These are phyloP conservation scores for Penicillium flavigenum DNA, from an alignment of 495 filamentous ascomycete species.

Conservation along the genomic window DNA sequence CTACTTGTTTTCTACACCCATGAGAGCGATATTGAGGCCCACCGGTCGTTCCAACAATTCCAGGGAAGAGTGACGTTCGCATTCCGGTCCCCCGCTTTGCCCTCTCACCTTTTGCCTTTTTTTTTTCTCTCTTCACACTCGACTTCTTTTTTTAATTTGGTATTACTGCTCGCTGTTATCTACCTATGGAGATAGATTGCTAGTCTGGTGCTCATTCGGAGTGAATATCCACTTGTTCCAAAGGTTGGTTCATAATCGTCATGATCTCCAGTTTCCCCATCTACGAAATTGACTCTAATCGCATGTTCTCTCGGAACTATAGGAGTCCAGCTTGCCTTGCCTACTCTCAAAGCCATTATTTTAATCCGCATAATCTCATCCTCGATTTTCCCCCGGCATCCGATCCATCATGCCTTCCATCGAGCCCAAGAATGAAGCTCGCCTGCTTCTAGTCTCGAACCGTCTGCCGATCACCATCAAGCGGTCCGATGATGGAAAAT, in stretches of 20 bases:
- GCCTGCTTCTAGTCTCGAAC: conserved; percentile 85
- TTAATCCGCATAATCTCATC: background rate
- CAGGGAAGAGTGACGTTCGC: conserved; percentile 6
- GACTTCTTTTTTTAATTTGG: background rate
- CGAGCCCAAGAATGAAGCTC: conserved; percentile 37
- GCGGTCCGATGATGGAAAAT: conserved; percentile 76
- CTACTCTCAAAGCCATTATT: background rate
- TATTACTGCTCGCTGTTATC: background rate
- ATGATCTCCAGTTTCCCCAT: conserved; percentile 14
- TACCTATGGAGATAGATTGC: conserved; percentile 1
- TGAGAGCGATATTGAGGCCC: conserved; percentile 9
- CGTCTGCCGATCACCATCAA: conserved; percentile 95
- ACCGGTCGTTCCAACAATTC: background rate
- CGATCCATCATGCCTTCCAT: conserved; percentile 34
- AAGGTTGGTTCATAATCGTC: conserved; percentile 9
- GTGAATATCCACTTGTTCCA: conserved; percentile 3
- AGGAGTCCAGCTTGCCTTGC: background rate
- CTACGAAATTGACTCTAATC: conserved; percentile 12
- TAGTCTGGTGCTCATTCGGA: conserved; percentile 8
- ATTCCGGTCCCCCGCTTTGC: conserved; percentile 1
- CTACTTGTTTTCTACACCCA: background rate
- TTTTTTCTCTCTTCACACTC: background rate
- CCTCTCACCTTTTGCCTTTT: background rate
- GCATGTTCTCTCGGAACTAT: conserved; percentile 1
- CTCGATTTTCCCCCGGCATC: background rate